phyloP scores from a whole-genome alignment of 1,139 yeast genomes.

The Dujonia santamariae region DNA sequence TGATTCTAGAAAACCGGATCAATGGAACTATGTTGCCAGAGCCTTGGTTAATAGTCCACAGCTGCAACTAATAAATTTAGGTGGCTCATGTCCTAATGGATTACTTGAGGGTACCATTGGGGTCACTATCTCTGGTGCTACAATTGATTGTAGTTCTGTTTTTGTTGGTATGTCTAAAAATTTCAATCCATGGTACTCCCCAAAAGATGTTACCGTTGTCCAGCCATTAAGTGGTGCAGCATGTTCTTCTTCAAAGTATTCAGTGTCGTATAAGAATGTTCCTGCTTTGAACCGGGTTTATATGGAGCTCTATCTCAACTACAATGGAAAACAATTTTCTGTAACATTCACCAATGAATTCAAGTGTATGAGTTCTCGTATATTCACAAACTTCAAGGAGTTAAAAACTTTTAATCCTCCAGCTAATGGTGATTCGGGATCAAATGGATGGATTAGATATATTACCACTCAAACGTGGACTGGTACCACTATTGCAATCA shows the following conservation, averaged over 20 bases:
- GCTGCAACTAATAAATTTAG: no score
- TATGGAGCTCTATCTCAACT: not conserved
- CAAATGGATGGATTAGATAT: slow-evolving; percentile 6
- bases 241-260: slow-evolving; percentile 15
- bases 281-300: slow-evolving; percentile 13
- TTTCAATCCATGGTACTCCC: slow-evolving; percentile 21
- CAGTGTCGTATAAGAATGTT: slow-evolving; percentile 17
- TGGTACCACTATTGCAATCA: slow-evolving; percentile 5
- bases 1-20: not conserved
- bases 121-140: slow-evolving; percentile 10
- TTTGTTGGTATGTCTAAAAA: slow-evolving; percentile 19
- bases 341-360: not conserved
- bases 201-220: slow-evolving; percentile 10
- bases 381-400: not conserved
- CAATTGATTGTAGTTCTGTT: slow-evolving; percentile 21
- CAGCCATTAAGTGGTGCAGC: slow-evolving; percentile 9
- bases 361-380: not conserved
- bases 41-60: no score
- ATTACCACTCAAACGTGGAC: slow-evolving; percentile 10
- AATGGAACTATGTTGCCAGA: not conserved
- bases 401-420: not conserved
- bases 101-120: slow-evolving; percentile 23
- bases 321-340: no score
- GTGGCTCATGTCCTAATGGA: slow-evolving; percentile 23
- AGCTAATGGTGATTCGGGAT: not conserved